Evolutionary conservation across 768 basidiomycete species (phyloP), one percentile per base, ranked within the genome.

Genomic region (Collybia sp.): DNA sequence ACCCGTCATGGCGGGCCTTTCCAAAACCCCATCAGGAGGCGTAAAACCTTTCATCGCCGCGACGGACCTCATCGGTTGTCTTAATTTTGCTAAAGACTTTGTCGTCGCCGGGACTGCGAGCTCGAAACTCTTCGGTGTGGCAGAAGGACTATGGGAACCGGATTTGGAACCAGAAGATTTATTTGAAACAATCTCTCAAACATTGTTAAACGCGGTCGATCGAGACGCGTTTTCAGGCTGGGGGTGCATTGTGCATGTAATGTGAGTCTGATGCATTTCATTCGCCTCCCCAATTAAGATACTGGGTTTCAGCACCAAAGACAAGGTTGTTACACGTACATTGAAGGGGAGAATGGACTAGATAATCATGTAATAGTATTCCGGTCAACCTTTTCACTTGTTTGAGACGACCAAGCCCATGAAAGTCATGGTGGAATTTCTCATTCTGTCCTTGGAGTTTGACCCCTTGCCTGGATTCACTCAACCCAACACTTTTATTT

Each of bases 91-190:
- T 16, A 93, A 94, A 67, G 96, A 98, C 66, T 99, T 99, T 56
- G 92, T 94, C 48, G 96, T 97, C 10, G 82, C 91, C 8, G 96
- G 96, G 30, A 93, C 93, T 1, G 95, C 96, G 16, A 85, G 85
- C 58, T 74, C 82, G 50, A 97, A 97, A 70, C 68, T 99, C 53
- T 96, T 84, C 58, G 96, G 96, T 85, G 85, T 95, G 43, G 96
- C 96, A 35, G 96, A 99, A 66, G 93, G 93, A 2, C 76, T 99
- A 25, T 99, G 96, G 96, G 96, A 99, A 67, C 93, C 95, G 8
- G 90, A 93, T 64, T 72, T 99, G 63, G 93, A 85, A 61, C 82
- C 94, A 12, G 96, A 98, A 59, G 96, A 98, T 64, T 71, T 99
- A 39, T 99, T 99, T 59, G 96, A 99, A 73, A 98, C 96, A 2